These are phyloP conservation scores for Scedosporium minutisporum DNA, from an alignment of 2,329 filamentous ascomycete species.

Conservation along the genomic window DNA sequence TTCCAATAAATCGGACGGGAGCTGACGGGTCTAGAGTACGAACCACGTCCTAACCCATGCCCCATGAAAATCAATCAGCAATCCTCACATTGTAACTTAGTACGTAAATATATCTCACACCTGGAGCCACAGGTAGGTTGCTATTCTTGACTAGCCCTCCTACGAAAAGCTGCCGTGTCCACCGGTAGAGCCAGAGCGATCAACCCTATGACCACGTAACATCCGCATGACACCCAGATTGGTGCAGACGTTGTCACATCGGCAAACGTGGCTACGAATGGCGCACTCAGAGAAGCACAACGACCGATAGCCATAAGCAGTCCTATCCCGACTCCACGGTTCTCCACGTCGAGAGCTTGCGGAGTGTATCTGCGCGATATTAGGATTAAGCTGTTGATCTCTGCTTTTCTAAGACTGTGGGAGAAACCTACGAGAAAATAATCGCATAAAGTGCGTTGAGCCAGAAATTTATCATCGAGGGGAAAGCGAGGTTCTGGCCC, in stretches of 20 bases:
- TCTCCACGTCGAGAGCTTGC: constrained; percentile 11
- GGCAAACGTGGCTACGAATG: constrained; percentile 14
- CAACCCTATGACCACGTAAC: constrained; percentile 12
- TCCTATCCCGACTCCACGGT: constrained; percentile 13
- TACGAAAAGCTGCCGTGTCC: constrained; percentile 8
- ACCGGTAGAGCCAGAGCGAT: constrained; percentile 11
- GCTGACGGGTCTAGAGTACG: too few species aligned
- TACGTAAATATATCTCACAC: neutral
- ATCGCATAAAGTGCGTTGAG: constrained; percentile 13
- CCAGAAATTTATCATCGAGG: constrained; percentile 14
- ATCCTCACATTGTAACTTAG: neutral
- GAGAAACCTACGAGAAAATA: neutral
- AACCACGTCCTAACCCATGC: neutral
- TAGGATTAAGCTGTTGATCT: neutral
- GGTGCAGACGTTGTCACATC: constrained; percentile 14
- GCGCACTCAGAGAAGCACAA: constrained; percentile 12
- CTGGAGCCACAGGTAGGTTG: neutral
- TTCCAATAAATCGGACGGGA: too few species aligned
- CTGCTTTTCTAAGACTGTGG: neutral
- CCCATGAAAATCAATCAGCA: neutral
- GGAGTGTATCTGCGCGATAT: constrained; percentile 11
- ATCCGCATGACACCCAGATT: constrained; percentile 14
- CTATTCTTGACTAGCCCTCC: neutral
- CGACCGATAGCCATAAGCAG: constrained; percentile 13
- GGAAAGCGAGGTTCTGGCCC: constrained; percentile 15